Evolutionary conservation across 2,329 filamentous ascomycete species (phyloP), one percentile per base, ranked within the genome.

Genomic region (Trichoderma sp.): DNA sequence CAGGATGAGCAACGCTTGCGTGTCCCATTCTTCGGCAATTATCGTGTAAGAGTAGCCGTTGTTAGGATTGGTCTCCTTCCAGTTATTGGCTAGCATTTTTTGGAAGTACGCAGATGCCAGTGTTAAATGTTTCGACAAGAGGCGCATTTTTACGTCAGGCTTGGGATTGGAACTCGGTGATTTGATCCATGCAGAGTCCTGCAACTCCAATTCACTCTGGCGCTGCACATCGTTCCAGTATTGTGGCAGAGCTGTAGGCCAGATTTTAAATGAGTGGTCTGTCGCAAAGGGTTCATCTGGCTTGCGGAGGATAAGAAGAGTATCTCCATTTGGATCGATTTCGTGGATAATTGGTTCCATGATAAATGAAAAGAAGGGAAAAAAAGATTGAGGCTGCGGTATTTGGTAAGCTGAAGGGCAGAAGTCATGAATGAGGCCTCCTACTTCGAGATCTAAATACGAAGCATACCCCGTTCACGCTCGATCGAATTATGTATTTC

Each of bases 1-100:
- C 1, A 84, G 58, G 25, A 80, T 78, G 8, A 77, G 73, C 2
- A 84, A 75, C 0, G 81, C 80, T 12, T 79, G 73, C 4, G 74
- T 69, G 64, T 84, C 78, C 60, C 76, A 74, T 12, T 56, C 37
- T 13, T 67, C 50, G 25, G 59, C 53, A 7, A n/a, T 45, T 15
- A 69, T 2, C 2, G 69, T 68, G 25, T 70, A 63, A 6, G 35
- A 17, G 27, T 48, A 59, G 3, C 34, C 53, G 5, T 45, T 7
- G 19, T 50, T n/a, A 1, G 34, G 7, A 3, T 69, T 67, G 19
- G 50, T 58, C 27, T 71, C 70, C 7, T 53, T 58, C 69, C 66
- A 69, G 13, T n/a, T 2, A 10, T 60, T 63, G 1, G 64, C 45
- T 25, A 68, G 45, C 64, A 72, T 68, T 17, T 69, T 68, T n/a